Conservation (phyloP, 495 filamentous ascomycete genomes). For the Penicillium steckii region DNA sequence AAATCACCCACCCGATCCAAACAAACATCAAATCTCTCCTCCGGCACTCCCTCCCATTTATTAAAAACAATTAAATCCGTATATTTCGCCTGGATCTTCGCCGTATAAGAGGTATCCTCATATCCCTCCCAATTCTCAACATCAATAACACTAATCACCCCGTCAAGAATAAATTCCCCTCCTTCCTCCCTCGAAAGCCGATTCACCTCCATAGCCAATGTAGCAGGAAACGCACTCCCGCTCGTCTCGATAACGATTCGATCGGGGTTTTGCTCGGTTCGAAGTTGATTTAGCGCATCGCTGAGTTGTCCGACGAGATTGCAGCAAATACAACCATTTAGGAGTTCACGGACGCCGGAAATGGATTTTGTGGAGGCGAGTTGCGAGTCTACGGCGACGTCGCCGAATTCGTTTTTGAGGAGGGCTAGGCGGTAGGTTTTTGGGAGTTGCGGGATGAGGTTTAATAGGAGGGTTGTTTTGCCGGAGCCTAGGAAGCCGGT, state of each 20-base stretch:
- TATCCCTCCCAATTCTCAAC: slow-evolving; percentile 98
- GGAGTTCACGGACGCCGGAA: slow-evolving; percentile 84
- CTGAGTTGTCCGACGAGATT: slow-evolving; percentile 91
- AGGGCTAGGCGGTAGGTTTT: slow-evolving; percentile 80
- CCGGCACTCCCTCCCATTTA: slow-evolving; percentile 82
- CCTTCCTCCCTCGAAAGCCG: slow-evolving; percentile 59
- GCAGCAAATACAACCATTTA: slow-evolving; percentile 98
- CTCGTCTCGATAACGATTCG: slow-evolving; percentile 92
- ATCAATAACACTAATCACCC: slow-evolving; percentile 89
- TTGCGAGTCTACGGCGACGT: slow-evolving; percentile 89
- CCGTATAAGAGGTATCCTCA: slow-evolving; percentile 84
- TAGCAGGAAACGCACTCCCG: slow-evolving; percentile 85
- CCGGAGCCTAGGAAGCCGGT: slow-evolving; percentile 95
- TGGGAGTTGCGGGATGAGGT: slow-evolving; percentile 83
- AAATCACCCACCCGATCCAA: slow-evolving; percentile 84
- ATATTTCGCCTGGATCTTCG: slow-evolving; percentile 81
- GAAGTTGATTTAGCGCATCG: slow-evolving; percentile 73
- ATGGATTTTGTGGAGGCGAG: slow-evolving; percentile 78
- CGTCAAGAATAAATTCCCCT: slow-evolving; percentile 73
- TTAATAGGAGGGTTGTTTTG: slow-evolving; percentile 89
- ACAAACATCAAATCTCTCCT: slow-evolving; percentile 75
- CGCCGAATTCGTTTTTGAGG: slow-evolving; percentile 97
- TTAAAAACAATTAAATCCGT: slow-evolving; percentile 94
- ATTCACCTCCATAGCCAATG: slow-evolving; percentile 90
- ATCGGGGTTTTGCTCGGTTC: slow-evolving; percentile 60